Evolutionary conservation across 495 filamentous ascomycete genomes (phyloP).

Genomic region (Neurospora tetrasperma): DNA sequence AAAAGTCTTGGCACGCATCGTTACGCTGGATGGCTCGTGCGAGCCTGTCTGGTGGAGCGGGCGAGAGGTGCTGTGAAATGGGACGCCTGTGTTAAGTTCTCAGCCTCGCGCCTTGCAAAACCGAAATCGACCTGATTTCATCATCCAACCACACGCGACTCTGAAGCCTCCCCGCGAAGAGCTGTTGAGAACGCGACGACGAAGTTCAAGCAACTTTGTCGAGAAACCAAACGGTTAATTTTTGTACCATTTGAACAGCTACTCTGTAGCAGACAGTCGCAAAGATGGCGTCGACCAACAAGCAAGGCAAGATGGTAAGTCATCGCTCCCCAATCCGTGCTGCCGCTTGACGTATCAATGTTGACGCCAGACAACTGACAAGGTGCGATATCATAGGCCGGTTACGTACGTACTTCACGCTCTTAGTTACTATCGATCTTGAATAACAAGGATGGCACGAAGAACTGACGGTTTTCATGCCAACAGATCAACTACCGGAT

Average conservation of each 20-base stretch:
- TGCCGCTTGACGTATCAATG: constrained; percentile 32
- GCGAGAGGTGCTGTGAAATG: constrained; percentile 19
- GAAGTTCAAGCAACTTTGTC: constrained; percentile 21
- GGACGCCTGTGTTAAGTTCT: constrained; percentile 4
- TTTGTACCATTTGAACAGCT: constrained; percentile 51
- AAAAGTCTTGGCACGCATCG: not conserved
- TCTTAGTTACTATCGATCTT: not conserved
- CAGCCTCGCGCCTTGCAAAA: constrained; percentile 24
- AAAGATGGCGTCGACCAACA: constrained; percentile 84
- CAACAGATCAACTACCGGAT: constrained; percentile 96
- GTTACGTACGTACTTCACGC: constrained; percentile 68
- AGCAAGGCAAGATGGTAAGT: constrained; percentile 98
- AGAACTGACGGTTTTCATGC: constrained; percentile 23
- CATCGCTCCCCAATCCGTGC: constrained; percentile 16
- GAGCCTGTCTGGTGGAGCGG: not conserved
- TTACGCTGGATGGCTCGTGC: constrained; percentile 4
- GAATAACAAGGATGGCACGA: not conserved
- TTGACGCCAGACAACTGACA: constrained; percentile 65
- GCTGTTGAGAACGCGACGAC: constrained; percentile 16
- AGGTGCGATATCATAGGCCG: constrained; percentile 55
- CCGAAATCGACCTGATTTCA: constrained; percentile 7
- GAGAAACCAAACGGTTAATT: constrained; percentile 27
- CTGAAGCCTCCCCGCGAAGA: constrained; percentile 22
- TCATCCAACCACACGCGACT: constrained; percentile 28
- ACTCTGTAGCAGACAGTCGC: constrained; percentile 51